Conservation (phyloP, 805 yeast genomes). For the Lipomyces yamadae region DNA sequence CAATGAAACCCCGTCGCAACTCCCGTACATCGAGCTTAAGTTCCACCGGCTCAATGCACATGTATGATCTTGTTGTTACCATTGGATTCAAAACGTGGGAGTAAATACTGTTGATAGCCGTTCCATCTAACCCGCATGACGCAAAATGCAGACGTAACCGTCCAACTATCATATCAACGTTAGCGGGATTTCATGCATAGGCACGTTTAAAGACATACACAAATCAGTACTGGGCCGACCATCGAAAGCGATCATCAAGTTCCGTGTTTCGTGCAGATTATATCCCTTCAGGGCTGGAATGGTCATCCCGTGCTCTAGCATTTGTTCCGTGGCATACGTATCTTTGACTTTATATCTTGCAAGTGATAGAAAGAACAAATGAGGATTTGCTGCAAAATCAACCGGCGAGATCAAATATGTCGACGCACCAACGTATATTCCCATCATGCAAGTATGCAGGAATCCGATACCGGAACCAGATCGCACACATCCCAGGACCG, state of each 20-base stretch:
- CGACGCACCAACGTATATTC: constrained; percentile 83
- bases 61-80: constrained; percentile 81
- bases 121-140: constrained; percentile 64
- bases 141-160: constrained; percentile 66
- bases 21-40: constrained; percentile 86
- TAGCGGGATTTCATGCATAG: constrained; percentile 22
- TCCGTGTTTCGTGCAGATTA: constrained; percentile 66
- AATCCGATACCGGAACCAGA: constrained; percentile 88
- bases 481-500: constrained; percentile 84
- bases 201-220: constrained; percentile 9
- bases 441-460: constrained; percentile 79
- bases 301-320: constrained; percentile 74
- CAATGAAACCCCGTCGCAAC: constrained; percentile 84
- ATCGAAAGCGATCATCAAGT: constrained; percentile 80
- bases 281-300: constrained; percentile 64
- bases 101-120: constrained; percentile 76
- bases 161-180: constrained; percentile 45
- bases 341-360: constrained; percentile 84
- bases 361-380: constrained; percentile 67
- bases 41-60: constrained; percentile 87
- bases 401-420: constrained; percentile 80
- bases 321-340: constrained; percentile 79
- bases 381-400: constrained; percentile 76
- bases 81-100: constrained; percentile 81
- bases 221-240: constrained; percentile 72